Conservation (phyloP, 805 yeast genomes). For the Grigorovia jiainica region DNA sequence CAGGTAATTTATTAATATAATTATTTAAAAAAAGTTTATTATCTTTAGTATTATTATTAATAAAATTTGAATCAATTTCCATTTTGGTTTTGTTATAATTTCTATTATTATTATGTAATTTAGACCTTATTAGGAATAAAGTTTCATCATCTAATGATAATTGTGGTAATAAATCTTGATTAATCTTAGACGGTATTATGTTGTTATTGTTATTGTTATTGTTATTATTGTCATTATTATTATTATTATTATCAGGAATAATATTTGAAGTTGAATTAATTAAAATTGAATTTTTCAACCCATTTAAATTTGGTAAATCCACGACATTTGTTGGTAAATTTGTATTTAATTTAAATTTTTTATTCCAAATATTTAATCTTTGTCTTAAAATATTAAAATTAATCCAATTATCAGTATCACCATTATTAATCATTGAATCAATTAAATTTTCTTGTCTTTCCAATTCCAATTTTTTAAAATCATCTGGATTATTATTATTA, state of each 20-base stretch:
- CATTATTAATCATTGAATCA: slow-evolving; percentile 24
- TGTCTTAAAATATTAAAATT: slow-evolving; percentile 25
- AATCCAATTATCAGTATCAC: slow-evolving; percentile 32
- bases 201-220: no score
- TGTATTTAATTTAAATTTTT: slow-evolving; percentile 8
- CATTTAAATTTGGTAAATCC: slow-evolving; percentile 18
- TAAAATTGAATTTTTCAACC: slow-evolving; percentile 16
- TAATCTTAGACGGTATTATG: neutral
- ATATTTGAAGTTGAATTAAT: slow-evolving; percentile 5
- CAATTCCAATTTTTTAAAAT: slow-evolving; percentile 10
- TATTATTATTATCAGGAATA: neutral
- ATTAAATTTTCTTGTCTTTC: slow-evolving; percentile 17
- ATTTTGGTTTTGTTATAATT: neutral
- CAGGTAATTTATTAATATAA: slow-evolving; percentile 30
- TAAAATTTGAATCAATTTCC: neutral
- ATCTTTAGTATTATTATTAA: neutral
- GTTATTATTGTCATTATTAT: no score
- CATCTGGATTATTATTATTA: slow-evolving; percentile 18
- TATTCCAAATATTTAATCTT: slow-evolving; percentile 16
- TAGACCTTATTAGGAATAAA: no score
- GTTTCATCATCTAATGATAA: neutral
- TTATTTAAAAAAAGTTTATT: neutral
- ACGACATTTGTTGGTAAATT: slow-evolving; percentile 9
- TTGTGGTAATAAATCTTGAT: neutral
- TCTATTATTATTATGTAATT: neutral